Evolutionary conservation across 73 alveolate species (phyloP), one percentile per base, ranked within the genome.

Genomic region (Paramecium bursaria): DNA sequence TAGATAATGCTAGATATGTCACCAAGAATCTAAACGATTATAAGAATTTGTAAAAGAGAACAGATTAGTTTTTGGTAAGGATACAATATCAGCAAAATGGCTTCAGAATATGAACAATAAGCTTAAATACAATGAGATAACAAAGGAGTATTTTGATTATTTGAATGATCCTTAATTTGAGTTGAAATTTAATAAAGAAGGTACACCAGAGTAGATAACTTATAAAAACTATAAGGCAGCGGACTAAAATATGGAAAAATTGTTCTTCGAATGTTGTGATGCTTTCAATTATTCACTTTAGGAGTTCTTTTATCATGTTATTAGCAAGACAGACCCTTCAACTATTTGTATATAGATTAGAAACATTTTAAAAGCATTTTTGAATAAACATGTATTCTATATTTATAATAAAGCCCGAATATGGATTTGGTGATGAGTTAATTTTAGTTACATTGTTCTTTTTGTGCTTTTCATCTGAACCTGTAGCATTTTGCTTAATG

Each of bases 361-460:
- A 4, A 67, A 67, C 44, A 67, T 67, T 0, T 25, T 67, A 11
- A 67, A 42, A 42, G 82, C 82, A 67, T 67, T 67, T 27, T 47
- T 67, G 17, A 67, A 67, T 14, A 67, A 67, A 42, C 82, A 67
- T 67, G 82, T 67, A 67, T 4, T 15, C 19, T 67, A 23, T 55
- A 57, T 26, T 29, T 67, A 3, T 25, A n/a, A 67, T 35, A 21
- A 15, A 67, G 82, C 30, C 60, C 2, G 22, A 31, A 39, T 67
- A 39, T 67, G 82, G 82, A 67, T 67, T 67, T 42, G 82, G 44
- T 67, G 55, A 67, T 67, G 60, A 67, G 44, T 67, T 67, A 21
- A 67, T 67, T 0, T 47, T 67, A 31, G 55, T 67, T 2, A 47
- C 44, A 7, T 3, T 19, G 19, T 67, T 35, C 39, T 67, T 67